phyloP scores from a whole-genome alignment of 2,329 filamentous ascomycete species.

The Talaromyces sp. region DNA sequence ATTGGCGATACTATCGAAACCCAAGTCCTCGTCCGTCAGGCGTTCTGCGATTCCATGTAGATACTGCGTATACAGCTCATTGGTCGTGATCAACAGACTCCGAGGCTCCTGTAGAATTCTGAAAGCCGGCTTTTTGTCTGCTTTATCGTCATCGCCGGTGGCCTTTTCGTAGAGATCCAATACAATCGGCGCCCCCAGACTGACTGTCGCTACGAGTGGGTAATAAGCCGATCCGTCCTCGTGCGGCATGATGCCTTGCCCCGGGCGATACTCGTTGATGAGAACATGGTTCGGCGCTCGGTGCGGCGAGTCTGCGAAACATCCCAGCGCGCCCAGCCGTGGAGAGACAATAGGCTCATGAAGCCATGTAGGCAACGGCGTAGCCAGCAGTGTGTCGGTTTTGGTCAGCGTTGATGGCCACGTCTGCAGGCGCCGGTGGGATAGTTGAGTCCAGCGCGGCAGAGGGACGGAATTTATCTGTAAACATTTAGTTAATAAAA shows the following conservation, averaged over 20 bases:
- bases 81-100: slow-evolving; percentile 57
- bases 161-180: slow-evolving; percentile 65
- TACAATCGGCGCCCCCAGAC: slow-evolving; percentile 70
- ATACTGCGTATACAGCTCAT: slow-evolving; percentile 48
- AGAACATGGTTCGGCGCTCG: slow-evolving; percentile 78
- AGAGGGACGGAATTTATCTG: slow-evolving; percentile 59
- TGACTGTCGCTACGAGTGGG: slow-evolving; percentile 84
- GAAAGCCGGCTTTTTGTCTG: slow-evolving; percentile 30
- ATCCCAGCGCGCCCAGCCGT: slow-evolving; percentile 43
- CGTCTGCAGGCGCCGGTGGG: slow-evolving; percentile 84
- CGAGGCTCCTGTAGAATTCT: slow-evolving; percentile 77
- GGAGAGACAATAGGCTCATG: slow-evolving; percentile 58
- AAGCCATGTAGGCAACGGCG: slow-evolving; percentile 69
- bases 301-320: slow-evolving; percentile 65
- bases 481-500: background rate
- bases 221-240: slow-evolving; percentile 88
- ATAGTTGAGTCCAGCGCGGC: slow-evolving; percentile 78
- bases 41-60: slow-evolving; percentile 55
- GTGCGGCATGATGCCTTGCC: slow-evolving; percentile 94
- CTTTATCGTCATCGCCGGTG: slow-evolving; percentile 26
- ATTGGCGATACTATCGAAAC: slow-evolving; percentile 47
- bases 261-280: slow-evolving; percentile 84
- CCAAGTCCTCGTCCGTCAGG: slow-evolving; percentile 59
- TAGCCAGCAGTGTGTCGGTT: slow-evolving; percentile 66
- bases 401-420: slow-evolving; percentile 79